Percentiles rank a stretch among this genome's conserved stretches.
Conservation (phyloP, 352 stramenopile species). For the Phytopythium litorale region DNA sequence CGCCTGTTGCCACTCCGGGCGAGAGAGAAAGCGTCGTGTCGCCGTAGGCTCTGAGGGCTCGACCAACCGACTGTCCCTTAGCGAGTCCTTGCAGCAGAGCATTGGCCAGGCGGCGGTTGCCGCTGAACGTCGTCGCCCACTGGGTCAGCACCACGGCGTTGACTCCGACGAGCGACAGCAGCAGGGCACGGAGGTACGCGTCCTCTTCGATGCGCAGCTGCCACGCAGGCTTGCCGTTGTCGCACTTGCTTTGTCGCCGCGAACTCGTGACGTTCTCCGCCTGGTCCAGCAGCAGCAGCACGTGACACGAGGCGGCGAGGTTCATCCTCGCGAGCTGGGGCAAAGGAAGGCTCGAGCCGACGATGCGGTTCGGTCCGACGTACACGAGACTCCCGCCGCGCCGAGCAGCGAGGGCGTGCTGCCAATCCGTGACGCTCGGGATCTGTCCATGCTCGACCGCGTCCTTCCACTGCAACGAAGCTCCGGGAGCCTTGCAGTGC, state of each 20-base stretch:
- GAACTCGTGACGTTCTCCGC: constrained; percentile 69
- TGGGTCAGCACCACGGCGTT: constrained; percentile 79
- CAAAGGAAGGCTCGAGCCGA: constrained; percentile 45
- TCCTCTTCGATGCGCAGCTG: constrained; percentile 64
- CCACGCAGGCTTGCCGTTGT: constrained; percentile 70
- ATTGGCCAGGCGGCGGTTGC: constrained; percentile 58
- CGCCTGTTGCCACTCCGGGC: not conserved
- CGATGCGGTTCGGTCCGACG: constrained; percentile 58
- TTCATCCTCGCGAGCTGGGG: constrained; percentile 67
- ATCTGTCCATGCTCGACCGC: constrained; percentile 52
- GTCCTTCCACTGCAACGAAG: constrained; percentile 53
- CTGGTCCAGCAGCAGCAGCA: constrained; percentile 71
- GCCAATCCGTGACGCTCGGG: constrained; percentile 65
- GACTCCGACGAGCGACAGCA: constrained; percentile 76
- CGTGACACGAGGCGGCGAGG: constrained; percentile 52
- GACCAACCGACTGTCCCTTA: constrained; percentile 53
- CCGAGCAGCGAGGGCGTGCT: constrained; percentile 51
- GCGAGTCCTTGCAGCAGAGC: constrained; percentile 42
- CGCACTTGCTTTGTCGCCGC: constrained; percentile 82
- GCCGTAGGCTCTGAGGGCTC: constrained; percentile 51
- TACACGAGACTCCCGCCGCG: constrained; percentile 65
- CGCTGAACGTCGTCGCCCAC: constrained; percentile 76
- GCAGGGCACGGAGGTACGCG: constrained; percentile 49
- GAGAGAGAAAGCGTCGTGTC: constrained; percentile 24
- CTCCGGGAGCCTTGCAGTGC: constrained; percentile 19